Evolutionary conservation across 2,329 filamentous ascomycete genomes (phyloP).

Genomic region (Nigrograna mackinnonii): DNA sequence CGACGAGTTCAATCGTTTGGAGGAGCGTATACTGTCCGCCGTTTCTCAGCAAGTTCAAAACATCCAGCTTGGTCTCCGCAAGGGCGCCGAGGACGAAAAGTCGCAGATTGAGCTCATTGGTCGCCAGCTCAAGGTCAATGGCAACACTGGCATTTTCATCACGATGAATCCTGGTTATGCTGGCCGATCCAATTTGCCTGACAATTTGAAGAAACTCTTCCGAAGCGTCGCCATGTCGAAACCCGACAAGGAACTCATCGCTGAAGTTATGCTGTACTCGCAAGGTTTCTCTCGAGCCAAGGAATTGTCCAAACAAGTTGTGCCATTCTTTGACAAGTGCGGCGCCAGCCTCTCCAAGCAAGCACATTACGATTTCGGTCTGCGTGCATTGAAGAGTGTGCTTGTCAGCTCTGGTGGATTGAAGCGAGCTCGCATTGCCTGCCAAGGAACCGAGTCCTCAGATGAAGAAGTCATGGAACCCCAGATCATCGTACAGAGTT

Average conservation of each 20-base stretch:
- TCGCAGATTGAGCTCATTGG: conserved; percentile 93
- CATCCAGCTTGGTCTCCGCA: conserved; percentile 93
- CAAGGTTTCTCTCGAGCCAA: conserved; percentile 99
- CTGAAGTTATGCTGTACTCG: conserved; percentile 99
- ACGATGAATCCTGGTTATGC: conserved; percentile 99
- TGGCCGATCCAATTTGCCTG: conserved; percentile 93
- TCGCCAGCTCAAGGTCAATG: conserved; percentile 84
- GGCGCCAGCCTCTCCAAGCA: conserved; percentile 83
- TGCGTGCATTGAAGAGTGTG: conserved; percentile 97
- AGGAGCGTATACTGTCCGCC: conserved; percentile 95
- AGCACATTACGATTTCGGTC: conserved; percentile 97
- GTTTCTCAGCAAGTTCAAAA: conserved; percentile 99
- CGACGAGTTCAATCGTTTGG: conserved; percentile 98
- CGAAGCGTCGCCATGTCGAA: conserved; percentile 99
- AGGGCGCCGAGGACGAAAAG: conserved; percentile 78
- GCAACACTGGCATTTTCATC: conserved; percentile 97
- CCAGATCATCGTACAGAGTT: conserved; percentile 97
- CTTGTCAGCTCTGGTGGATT: conserved; percentile 95
- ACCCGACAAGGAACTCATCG: conserved; percentile 98
- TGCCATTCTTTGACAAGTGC: conserved; percentile 97
- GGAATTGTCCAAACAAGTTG: conserved; percentile 88
- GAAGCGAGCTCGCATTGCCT: conserved; percentile 78
- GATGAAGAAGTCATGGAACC: conserved; percentile 81
- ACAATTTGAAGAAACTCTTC: conserved; percentile 99
- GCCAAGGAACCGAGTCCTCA: conserved; percentile 58